Evolutionary conservation across 225 moss, liverwort and hornwort genomes (phyloP).

Genomic region (Physcomitrellopsis africana): DNA sequence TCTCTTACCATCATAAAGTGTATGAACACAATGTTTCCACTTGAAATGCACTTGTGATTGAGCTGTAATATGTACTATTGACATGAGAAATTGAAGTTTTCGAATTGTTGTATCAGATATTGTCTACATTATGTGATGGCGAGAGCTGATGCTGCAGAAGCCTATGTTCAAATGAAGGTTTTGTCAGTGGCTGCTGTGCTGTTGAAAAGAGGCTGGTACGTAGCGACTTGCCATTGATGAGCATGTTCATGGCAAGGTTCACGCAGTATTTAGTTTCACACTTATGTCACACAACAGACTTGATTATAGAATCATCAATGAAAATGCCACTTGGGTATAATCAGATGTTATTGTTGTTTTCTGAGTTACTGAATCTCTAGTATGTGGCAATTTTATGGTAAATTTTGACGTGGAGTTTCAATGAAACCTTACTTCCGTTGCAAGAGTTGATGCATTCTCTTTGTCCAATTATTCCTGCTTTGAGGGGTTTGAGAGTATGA

Average conservation of each 20-base stretch:
- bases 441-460: conserved; percentile 43
- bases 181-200: conserved; percentile 96
- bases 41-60: conserved; percentile 21
- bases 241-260: conserved; percentile 25
- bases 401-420: conserved; percentile 38
- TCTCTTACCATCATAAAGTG: not conserved
- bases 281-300: not conserved
- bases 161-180: conserved; percentile 97
- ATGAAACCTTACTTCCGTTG: conserved; percentile 34
- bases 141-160: conserved; percentile 86
- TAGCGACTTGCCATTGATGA: conserved; percentile 19
- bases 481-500: conserved; percentile 26
- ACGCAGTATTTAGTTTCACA: not conserved
- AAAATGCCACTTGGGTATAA: not conserved
- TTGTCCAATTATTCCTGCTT: conserved; percentile 41
- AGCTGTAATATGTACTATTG: conserved; percentile 10
- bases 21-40: not conserved
- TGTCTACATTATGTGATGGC: conserved; percentile 99
- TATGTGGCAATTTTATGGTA: conserved; percentile 34
- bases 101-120: conserved; percentile 58
- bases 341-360: conserved; percentile 37
- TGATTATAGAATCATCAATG: conserved; percentile 18
- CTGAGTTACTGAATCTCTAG: conserved; percentile 33
- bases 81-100: conserved; percentile 27
- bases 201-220: conserved; percentile 96